These are phyloP conservation scores for Cercospora citrullina DNA, from an alignment of 2,329 filamentous ascomycete genomes.

Conservation along the genomic window DNA sequence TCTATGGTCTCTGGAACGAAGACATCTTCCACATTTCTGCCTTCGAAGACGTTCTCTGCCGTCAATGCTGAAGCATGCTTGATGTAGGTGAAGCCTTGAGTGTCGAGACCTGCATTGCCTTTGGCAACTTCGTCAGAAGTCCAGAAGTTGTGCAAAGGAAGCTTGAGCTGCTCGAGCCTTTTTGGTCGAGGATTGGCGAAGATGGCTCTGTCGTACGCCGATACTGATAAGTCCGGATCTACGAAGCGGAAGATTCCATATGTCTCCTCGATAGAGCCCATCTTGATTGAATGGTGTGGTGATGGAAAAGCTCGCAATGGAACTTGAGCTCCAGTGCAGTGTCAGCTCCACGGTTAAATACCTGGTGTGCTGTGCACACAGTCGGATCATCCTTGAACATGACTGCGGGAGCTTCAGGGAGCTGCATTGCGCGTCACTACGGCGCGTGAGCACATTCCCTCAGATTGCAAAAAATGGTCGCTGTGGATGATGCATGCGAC, in stretches of 20 bases:
- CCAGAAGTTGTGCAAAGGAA: constrained; percentile 22
- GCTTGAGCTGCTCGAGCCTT: constrained; percentile 13
- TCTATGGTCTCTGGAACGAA: constrained; percentile 20
- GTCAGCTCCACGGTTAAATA: not conserved
- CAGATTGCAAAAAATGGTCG: too few relatives aligned
- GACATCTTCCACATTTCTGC: constrained; percentile 19
- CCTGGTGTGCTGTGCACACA: not conserved
- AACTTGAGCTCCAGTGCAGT: not conserved
- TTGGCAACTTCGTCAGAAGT: constrained; percentile 16
- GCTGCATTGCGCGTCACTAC: not conserved
- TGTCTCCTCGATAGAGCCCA: not conserved
- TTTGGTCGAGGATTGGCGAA: constrained; percentile 20
- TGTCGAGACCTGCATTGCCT: constrained; percentile 22
- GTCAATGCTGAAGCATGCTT: constrained; percentile 15
- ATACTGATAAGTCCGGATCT: constrained; percentile 22
- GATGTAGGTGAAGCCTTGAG: constrained; percentile 23
- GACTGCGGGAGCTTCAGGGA: not conserved
- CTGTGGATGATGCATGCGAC: too few relatives aligned
- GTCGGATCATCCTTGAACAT: not conserved
- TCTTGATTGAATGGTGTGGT: not conserved
- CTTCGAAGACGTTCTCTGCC: constrained; percentile 18
- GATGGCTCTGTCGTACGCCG: constrained; percentile 21
- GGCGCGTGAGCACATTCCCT: not conserved
- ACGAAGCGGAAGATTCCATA: constrained; percentile 20
- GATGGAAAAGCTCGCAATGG: not conserved